Evolutionary conservation across 2,329 filamentous ascomycete genomes (phyloP), one percentile per base, ranked within the genome.

Genomic region (Talaromyces sp.): DNA sequence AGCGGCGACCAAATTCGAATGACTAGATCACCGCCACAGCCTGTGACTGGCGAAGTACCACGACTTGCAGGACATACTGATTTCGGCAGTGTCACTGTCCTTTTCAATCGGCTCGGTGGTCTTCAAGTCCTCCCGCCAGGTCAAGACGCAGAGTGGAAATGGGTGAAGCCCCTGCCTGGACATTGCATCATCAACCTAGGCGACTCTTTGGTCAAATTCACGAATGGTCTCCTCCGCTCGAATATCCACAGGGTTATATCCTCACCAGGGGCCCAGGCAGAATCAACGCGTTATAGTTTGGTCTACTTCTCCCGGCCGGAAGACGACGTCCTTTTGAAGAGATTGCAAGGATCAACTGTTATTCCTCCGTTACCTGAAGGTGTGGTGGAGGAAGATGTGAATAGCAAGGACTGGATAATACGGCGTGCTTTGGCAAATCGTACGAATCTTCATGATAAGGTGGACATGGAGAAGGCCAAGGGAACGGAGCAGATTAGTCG

Each of bases 81-180:
- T 68, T 86, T 86, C 67, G 85, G 84, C 54, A 82, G 78, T 61
- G 77, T 87, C 6, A 87, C 85, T 0, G 73, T 87, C 5, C 78
- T 87, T 1, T 85, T 86, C 73, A 87, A 86, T 72, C 78, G 83
- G 0, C 72, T 86, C 2, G 84, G 84, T 0, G 85, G 85, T 0
- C 75, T 87, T 8, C 85, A 86, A 69, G 81, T 86, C 3, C 75
- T 82, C 3, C 78, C 81, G 0, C 82, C 83, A 0, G 73, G 73
- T 0, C 68, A 69, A 3, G 75, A 77, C 62, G 74, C 74, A 10
- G 72, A 79, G 33, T 87, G 85, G 85, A 74, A 77, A 17, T 87
- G 84, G 67, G 84, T 87, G 0, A 77, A 79, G 19, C 85, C 85
- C 0, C 68, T 86, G 0, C 78, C 79, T 0, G 80, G 81, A 0